Evolutionary conservation across 2,329 filamentous ascomycete genomes (phyloP).

Genomic region (Didymella pinodella): DNA sequence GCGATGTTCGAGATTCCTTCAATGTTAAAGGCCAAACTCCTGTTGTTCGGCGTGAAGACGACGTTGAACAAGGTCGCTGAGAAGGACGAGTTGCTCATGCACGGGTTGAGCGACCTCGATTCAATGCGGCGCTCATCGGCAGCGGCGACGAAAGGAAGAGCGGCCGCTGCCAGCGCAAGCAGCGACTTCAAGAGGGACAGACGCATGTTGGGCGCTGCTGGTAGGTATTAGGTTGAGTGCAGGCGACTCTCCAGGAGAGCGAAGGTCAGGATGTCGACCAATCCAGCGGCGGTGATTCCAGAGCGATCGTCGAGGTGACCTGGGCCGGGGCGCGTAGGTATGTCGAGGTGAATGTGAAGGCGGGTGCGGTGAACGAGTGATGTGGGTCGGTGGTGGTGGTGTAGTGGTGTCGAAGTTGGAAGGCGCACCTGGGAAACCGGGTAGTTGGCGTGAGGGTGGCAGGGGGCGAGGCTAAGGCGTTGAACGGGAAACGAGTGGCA

Average conservation of each 20-base stretch:
- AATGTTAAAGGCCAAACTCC: slow-evolving; percentile 75
- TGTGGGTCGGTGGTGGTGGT: slow-evolving; percentile 27
- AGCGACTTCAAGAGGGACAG: slow-evolving; percentile 45
- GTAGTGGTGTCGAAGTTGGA: slow-evolving; percentile 22
- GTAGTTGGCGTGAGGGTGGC: slow-evolving; percentile 38
- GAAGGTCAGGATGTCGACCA: slow-evolving; percentile 37
- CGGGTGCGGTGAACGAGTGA: slow-evolving; percentile 36
- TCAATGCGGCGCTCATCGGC: slow-evolving; percentile 71
- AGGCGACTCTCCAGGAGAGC: slow-evolving; percentile 39
- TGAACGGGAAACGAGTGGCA: slow-evolving; percentile 39
- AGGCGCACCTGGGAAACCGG: slow-evolving; percentile 43
- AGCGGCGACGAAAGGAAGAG: slow-evolving; percentile 62
- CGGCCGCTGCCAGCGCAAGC: slow-evolving; percentile 46
- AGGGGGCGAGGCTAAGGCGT: slow-evolving; percentile 33
- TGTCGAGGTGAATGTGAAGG: slow-evolving; percentile 17
- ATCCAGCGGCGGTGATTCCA: slow-evolving; percentile 44
- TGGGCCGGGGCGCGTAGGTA: slow-evolving; percentile 13
- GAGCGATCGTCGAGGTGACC: slow-evolving; percentile 20
- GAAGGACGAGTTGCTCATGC: slow-evolving; percentile 85
- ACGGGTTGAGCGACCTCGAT: slow-evolving; percentile 84
- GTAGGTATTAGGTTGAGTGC: slow-evolving; percentile 26
- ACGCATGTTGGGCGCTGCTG: slow-evolving; percentile 41
- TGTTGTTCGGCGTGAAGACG: slow-evolving; percentile 77
- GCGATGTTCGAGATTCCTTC: slow-evolving; percentile 83
- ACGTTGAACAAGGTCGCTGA: slow-evolving; percentile 90